Conservation (phyloP, 495 filamentous ascomycete genomes). For the Penicilliopsis zonata region DNA sequence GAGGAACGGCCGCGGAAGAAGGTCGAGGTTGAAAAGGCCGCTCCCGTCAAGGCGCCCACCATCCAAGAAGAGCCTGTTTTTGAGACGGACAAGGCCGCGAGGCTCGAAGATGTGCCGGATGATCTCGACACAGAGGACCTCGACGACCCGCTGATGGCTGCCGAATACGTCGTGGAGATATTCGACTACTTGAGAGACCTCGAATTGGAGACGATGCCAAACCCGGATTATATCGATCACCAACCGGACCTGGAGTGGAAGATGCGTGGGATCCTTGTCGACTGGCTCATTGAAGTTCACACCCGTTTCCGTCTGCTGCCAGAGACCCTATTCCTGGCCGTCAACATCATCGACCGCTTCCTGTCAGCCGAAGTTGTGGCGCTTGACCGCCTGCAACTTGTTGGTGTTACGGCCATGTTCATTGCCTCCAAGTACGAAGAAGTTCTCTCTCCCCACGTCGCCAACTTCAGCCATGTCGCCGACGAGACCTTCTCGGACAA, state of each 20-base stretch:
- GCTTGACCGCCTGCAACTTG: conserved; percentile 87
- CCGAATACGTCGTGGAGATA: conserved; percentile 94
- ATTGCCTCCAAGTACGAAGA: conserved; percentile 99
- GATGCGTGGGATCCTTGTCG: conserved; percentile 92
- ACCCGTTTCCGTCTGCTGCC: conserved; percentile 92
- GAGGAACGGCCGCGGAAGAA: conserved; percentile 46
- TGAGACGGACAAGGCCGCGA: conserved; percentile 19
- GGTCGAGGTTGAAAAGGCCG: conserved; percentile 28
- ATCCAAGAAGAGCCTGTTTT: conserved; percentile 13
- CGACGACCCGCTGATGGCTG: conserved; percentile 92
- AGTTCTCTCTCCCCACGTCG: conserved; percentile 89
- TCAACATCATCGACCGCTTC: conserved; percentile 98
- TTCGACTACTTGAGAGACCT: conserved; percentile 91
- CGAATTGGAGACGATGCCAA: conserved; percentile 72
- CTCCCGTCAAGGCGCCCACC: conserved; percentile 4
- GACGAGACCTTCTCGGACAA: conserved; percentile 94
- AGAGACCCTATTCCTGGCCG: conserved; percentile 92
- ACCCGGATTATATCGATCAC: conserved; percentile 86
- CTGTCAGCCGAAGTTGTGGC: conserved; percentile 87
- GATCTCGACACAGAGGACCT: conserved; percentile 77
- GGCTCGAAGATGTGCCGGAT: conserved; percentile 37
- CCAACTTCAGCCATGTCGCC: conserved; percentile 92
- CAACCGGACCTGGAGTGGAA: conserved; percentile 96
- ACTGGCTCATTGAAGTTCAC: conserved; percentile 98
- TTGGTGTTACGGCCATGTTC: conserved; percentile 96